Evolutionary conservation across 352 stramenopile genomes (phyloP).

Genomic region (Saprolegnia parasitica): DNA sequence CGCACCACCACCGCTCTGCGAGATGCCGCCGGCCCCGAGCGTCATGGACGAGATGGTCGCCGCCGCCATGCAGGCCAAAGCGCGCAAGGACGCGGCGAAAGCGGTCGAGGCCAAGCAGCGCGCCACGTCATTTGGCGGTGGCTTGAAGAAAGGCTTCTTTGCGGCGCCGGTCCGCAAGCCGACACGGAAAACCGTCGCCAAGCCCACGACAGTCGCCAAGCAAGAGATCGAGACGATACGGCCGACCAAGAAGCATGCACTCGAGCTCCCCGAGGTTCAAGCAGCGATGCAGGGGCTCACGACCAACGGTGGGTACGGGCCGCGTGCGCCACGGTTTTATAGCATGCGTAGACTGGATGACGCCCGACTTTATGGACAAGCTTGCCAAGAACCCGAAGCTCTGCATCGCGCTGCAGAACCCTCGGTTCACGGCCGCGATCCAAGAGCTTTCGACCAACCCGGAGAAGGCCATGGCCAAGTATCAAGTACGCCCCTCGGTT

Average conservation of each 20-base stretch:
- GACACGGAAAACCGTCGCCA: slow-evolving; percentile 24
- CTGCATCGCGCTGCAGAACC: slow-evolving; percentile 58
- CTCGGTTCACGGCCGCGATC: slow-evolving; percentile 60
- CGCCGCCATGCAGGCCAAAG: slow-evolving; percentile 47
- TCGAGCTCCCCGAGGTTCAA: slow-evolving; percentile 77
- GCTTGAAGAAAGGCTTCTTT: slow-evolving; percentile 76
- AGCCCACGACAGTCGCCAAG: slow-evolving; percentile 28
- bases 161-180: slow-evolving; percentile 29
- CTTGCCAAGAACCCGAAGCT: slow-evolving; percentile 53
- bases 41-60: slow-evolving; percentile 78
- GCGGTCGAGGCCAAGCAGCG: slow-evolving; percentile 45
- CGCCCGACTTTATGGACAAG: slow-evolving; percentile 63
- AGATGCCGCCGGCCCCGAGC: slow-evolving; percentile 32
- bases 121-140: slow-evolving; percentile 48
- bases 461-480: slow-evolving; percentile 51
- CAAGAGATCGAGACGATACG: slow-evolving; percentile 30
- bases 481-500: slow-evolving; percentile 32
- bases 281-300: slow-evolving; percentile 57
- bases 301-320: slow-evolving; percentile 44
- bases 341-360: slow-evolving; percentile 62
- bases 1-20: slow-evolving; percentile 14
- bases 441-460: slow-evolving; percentile 66
- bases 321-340: not conserved
- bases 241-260: slow-evolving; percentile 28
- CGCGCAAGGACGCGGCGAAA: slow-evolving; percentile 36